Base-by-base conservation (phyloP, 208 protist genomes). In the Tritrichomonas musculus region DNA sequence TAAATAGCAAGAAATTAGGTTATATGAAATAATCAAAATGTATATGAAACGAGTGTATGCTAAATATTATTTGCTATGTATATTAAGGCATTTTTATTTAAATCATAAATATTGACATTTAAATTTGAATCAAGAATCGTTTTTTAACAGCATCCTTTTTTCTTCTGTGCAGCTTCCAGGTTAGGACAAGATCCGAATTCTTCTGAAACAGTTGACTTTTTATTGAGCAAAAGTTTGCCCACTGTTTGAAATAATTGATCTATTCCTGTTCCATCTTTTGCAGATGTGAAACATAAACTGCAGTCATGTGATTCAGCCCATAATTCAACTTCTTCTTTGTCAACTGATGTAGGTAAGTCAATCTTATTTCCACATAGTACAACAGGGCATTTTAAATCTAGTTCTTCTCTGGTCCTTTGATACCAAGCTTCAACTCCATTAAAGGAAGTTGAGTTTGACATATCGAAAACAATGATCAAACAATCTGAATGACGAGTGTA, bases 281-380 rank as follows among this genome's bases (percentile, higher is more conserved):
- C 77, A 33, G 77, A 88, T 33, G 47, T 57, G 22, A 57, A 88
- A 27, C 33, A 53, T 17, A 57, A 20, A 39, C 39, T 25, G 20
- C 41, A 57, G 27, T 88, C 47, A 39, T 88, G 41, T 0, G 44
- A 44, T 36, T 36, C 57, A 39, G 41, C 77, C 77, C 77, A 88
- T 39, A 33, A 41, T 2, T 60, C 9, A 27, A 57, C 30, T 57
- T 22, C 25, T 20, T 88, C 47, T 57, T 47, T 53, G 27, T 25
- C 27, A 39, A 88, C n/a, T 53, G 47, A 5, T 39, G 47, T 27
- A 2, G 44, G 20, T 57, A 88, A 57, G 44, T 88, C 77, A 39
- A 57, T 88, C 41, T 88, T 88, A 88, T 88, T 88, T 27, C 41
- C 77, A 57, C 73, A 82, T 82, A 82, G n/a, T 8, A 82, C 30